Percentiles rank a stretch among this genome's conserved stretches.
phyloP scores from a whole-genome alignment of 148 eudicot genomes.

The Persicaria tinctoria region DNA sequence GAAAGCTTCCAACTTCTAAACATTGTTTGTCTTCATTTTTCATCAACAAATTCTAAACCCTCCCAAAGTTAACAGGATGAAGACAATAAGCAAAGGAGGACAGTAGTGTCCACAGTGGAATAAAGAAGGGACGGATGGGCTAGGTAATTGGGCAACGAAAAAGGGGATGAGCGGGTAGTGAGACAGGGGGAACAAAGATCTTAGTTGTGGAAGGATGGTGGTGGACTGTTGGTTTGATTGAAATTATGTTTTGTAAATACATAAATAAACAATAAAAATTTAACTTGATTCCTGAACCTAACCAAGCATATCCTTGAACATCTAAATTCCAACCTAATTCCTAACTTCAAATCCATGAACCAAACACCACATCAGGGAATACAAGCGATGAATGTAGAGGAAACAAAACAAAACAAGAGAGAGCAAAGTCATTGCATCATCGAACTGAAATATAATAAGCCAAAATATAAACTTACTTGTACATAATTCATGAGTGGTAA shows the following conservation, averaged over 20 bases:
- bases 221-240: background rate
- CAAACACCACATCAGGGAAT: background rate
- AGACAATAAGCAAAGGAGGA: background rate
- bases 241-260: background rate
- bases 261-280: background rate
- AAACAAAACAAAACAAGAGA: background rate
- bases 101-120: background rate
- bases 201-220: background rate
- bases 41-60: background rate
- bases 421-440: background rate
- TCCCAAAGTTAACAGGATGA: background rate
- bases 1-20: background rate
- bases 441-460: slow-evolving; percentile 6
- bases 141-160: background rate
- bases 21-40: background rate
- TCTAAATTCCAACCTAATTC: background rate
- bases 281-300: background rate
- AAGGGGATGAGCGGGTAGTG: no score
- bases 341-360: background rate
- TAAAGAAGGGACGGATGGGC: slow-evolving; percentile 2
- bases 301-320: background rate
- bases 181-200: background rate
- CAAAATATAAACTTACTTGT: slow-evolving; percentile 47
- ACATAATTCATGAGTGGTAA: slow-evolving; percentile 89
- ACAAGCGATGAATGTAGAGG: background rate